These are phyloP conservation scores for Terfezia boudieri DNA, from an alignment of 495 filamentous ascomycete species.

Conservation along the genomic window DNA sequence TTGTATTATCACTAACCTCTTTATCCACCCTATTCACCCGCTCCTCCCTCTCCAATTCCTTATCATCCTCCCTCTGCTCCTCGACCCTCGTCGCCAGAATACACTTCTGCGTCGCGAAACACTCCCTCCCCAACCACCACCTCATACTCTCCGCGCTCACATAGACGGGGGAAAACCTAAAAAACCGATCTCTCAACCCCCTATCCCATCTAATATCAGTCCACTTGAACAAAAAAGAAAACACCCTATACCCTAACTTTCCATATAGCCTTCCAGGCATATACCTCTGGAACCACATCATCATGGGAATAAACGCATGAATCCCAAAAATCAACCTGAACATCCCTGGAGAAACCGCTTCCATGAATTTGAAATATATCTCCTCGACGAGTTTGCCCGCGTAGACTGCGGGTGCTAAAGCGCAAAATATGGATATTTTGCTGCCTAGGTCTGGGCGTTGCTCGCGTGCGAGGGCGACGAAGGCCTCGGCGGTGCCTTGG, in stretches of 20 bases:
- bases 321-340: conserved; percentile 80
- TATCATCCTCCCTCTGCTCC: conserved; percentile 38
- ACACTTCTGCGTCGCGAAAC: conserved; percentile 79
- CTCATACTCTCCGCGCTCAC: conserved; percentile 78
- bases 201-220: conserved; percentile 69
- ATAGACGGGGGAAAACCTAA: conserved; percentile 80
- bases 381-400: conserved; percentile 70
- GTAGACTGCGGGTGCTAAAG: conserved; percentile 76
- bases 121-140: conserved; percentile 86
- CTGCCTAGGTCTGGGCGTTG: conserved; percentile 74
- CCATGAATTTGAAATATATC: conserved; percentile 86
- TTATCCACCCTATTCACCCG: conserved; percentile 7
- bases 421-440: conserved; percentile 78
- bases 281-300: conserved; percentile 59
- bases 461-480: conserved; percentile 77
- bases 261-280: conserved; percentile 52
- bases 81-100: conserved; percentile 54
- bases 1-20: conserved; percentile 2
- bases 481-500: conserved; percentile 77
- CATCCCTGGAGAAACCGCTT: conserved; percentile 44
- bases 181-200: conserved; percentile 57
- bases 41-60: conserved; percentile 29
- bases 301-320: conserved; percentile 84
- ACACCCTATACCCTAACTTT: conserved; percentile 72
- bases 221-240: conserved; percentile 81